Percentiles rank a stretch among this genome's conserved stretches.
Conservation (phyloP, 257 asterid genomes). For the Salvia hispanica region DNA sequence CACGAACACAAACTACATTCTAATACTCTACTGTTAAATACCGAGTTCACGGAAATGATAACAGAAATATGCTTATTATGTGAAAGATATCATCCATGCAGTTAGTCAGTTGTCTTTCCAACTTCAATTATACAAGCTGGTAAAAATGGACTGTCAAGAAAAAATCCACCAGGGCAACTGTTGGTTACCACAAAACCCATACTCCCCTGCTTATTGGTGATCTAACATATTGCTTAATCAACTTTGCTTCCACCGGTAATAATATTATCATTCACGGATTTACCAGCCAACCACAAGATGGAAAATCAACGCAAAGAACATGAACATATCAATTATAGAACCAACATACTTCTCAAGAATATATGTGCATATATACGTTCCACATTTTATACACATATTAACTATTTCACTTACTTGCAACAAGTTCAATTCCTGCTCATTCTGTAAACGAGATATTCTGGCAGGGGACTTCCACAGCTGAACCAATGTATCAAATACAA, state of each 20-base stretch:
- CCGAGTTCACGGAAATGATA: not conserved
- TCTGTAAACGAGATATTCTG: conserved; percentile 75
- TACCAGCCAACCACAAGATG: not conserved
- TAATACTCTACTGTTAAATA: not conserved
- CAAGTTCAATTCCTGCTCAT: conserved; percentile 92
- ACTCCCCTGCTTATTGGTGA: not conserved
- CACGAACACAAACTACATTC: conserved; percentile 8
- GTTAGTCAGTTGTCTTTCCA: not conserved
- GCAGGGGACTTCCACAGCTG: conserved; percentile 93
- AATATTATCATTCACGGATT: not conserved
- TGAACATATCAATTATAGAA: conserved; percentile 9
- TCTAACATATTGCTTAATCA: not conserved
- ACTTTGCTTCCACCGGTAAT: not conserved
- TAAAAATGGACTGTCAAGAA: not conserved
- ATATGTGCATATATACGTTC: not conserved
- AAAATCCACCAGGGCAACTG: not conserved
- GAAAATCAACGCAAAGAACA: conserved; percentile 12
- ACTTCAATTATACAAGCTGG: not conserved
- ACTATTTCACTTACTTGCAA: conserved; percentile 73
- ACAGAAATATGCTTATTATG: not conserved
- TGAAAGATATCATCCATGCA: not conserved
- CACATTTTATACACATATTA: conserved; percentile 12
- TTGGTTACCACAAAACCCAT: not conserved
- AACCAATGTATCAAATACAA: conserved; percentile 80
- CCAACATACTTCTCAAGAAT: conserved; percentile 19